Evolutionary conservation across 768 basidiomycete genomes (phyloP).

Genomic region (Mycena alexandri): DNA sequence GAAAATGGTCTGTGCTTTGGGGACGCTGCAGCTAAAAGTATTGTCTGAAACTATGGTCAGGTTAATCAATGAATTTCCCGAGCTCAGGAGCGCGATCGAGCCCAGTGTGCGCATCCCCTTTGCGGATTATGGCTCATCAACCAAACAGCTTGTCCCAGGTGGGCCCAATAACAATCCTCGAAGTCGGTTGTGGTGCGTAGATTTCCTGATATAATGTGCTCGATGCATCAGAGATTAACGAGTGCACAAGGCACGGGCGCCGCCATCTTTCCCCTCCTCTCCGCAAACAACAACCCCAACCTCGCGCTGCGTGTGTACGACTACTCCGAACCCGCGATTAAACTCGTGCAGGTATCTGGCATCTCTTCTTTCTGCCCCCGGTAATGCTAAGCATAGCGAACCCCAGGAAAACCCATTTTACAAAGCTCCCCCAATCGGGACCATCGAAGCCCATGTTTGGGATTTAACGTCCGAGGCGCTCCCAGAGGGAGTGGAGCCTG

Average conservation of each 20-base stretch:
- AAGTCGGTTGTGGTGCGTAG: conserved; percentile 89
- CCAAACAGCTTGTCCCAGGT: conserved; percentile 61
- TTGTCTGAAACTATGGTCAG: conserved; percentile 47
- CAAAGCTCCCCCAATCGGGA: conserved; percentile 71
- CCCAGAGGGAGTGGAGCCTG: conserved; percentile 72
- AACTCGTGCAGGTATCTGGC: conserved; percentile 84
- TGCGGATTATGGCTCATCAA: conserved; percentile 21
- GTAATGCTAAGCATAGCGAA: not conserved
- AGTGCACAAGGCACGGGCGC: conserved; percentile 87
- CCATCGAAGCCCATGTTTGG: conserved; percentile 90
- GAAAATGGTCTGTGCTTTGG: conserved; percentile 76
- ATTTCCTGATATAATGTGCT: not conserved
- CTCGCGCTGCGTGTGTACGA: conserved; percentile 87
- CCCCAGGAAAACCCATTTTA: conserved; percentile 81
- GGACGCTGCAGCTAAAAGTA: no score
- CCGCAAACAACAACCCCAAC: conserved; percentile 84
- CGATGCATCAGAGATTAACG: not conserved
- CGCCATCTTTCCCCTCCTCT: conserved; percentile 89
- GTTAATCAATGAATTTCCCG: conserved; percentile 94
- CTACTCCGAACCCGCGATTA: conserved; percentile 89
- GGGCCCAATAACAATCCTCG: conserved; percentile 81
- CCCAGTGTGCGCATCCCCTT: conserved; percentile 61
- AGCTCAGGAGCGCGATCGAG: conserved; percentile 78
- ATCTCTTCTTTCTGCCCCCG: not conserved
- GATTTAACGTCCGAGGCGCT: conserved; percentile 82